Base-by-base conservation (phyloP, 1,139 yeast species). In the Protomyces inundatus region DNA sequence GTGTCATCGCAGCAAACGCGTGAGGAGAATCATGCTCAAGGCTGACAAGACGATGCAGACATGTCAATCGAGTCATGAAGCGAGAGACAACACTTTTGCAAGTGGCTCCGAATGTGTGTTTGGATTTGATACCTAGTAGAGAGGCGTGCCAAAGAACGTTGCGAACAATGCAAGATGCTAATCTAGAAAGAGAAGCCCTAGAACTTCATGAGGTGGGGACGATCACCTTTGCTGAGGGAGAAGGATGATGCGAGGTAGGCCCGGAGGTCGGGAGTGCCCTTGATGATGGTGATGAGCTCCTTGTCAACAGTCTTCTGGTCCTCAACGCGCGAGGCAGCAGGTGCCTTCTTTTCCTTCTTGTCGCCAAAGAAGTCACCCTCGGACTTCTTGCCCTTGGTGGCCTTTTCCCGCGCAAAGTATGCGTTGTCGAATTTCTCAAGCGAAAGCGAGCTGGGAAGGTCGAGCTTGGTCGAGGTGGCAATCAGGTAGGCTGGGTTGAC, bases 171-270 rank as follows among this genome's bases (percentile, higher is more conserved):
- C 23, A 23, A 23, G 23, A 23, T 23, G 23, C 23, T 23, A 23
- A 23, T 23, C 23, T 23, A 23, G 23, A 23, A 23, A 23, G 23
- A 23, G 23, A 23, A 23, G 32, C 32, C 12, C 30, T 90, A 93
- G 82, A 93, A 93, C 85, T 89, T 90, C 87, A 93, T 90, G 81
- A 89, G 88, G 83, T 93, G 98, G 77, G 98, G 99, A 82, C 69
- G 90, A 86, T 93, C 98, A 82, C 98, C 98, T 83, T 84, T 86
- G 90, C 90, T 91, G 82, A 95, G 87, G 75, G 97, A 87, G 93
- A 93, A 93, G 74, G 96, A 83, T 76, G 97, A 81, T 75, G 97
- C 88, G 81, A 93, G 87, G 89, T 93, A 93, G 83, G 91, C 96
- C 83, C 90, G 89, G 81, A 93, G 89, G 80, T 91, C 85, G 79